Evolutionary conservation across 1,139 yeast genomes (phyloP).

Genomic region (Taphrina flavorubra): DNA sequence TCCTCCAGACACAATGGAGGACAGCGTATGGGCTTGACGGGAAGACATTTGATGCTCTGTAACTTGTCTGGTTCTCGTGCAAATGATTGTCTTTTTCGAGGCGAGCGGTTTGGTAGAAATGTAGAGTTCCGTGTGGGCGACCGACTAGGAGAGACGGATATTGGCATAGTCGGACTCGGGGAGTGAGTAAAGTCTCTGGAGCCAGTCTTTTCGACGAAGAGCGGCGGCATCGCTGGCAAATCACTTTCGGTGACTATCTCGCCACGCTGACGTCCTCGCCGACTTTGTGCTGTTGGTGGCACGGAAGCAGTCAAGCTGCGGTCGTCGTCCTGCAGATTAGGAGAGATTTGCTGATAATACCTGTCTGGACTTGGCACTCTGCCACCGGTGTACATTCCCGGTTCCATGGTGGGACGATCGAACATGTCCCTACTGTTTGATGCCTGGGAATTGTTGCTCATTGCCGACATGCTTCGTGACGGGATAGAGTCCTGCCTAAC

Average conservation of each 20-base stretch:
- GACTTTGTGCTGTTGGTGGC: conserved; percentile 26
- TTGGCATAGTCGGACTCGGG: conserved; percentile 1
- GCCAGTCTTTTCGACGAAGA: conserved; percentile 3
- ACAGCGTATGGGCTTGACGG: conserved; percentile 31
- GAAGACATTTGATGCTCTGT: conserved; percentile 26
- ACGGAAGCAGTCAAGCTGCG: conserved; percentile 17
- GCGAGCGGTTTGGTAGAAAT: neutral
- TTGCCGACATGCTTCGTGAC: conserved; percentile 6
- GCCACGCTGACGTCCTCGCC: conserved; percentile 31
- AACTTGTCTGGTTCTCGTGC: conserved; percentile 19
- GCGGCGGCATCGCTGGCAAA: conserved; percentile 37
- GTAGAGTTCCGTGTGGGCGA: conserved; percentile 8
- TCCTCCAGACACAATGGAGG: conserved; percentile 36
- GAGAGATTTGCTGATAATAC: conserved; percentile 3
- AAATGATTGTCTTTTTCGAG: neutral
- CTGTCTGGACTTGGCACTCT: conserved; percentile 27
- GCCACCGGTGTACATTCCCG: neutral
- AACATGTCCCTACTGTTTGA: conserved; percentile 11
- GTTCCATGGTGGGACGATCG: neutral
- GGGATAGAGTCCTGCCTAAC: conserved; percentile 6
- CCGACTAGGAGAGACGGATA: conserved; percentile 6
- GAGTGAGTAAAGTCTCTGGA: neutral
- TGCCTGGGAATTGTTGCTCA: conserved; percentile 13
- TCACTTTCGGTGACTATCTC: conserved; percentile 27
- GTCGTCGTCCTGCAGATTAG: neutral